A percentile compares a stretch with the other conserved stretches of the same genome.
phyloP scores from a whole-genome alignment of 768 basidiomycete genomes.

The Crucibulum laeve region DNA sequence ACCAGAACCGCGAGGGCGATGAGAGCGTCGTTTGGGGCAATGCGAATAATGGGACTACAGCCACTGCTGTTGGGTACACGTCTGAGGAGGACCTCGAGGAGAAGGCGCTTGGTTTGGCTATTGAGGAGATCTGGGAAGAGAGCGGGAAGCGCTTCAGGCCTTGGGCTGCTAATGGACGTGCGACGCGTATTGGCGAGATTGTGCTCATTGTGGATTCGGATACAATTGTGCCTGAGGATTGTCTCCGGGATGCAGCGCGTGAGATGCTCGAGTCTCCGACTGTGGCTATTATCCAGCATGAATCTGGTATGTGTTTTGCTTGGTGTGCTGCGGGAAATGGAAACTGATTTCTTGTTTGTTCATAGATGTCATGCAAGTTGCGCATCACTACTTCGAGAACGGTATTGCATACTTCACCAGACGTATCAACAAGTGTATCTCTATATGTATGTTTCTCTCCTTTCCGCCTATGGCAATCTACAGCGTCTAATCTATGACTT shows the following conservation, averaged over 20 bases:
- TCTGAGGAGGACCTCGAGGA: slow-evolving; percentile 58
- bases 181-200: slow-evolving; percentile 69
- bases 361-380: slow-evolving; percentile 78
- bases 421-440: slow-evolving; percentile 72
- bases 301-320: slow-evolving; percentile 43
- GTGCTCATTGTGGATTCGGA: slow-evolving; percentile 80
- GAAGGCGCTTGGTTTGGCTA: slow-evolving; percentile 62
- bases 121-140: slow-evolving; percentile 68
- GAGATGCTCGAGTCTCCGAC: slow-evolving; percentile 74
- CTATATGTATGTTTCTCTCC: slow-evolving; percentile 51
- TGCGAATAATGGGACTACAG: not conserved
- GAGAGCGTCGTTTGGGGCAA: slow-evolving; percentile 33
- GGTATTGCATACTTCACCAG: slow-evolving; percentile 82
- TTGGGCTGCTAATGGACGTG: slow-evolving; percentile 72
- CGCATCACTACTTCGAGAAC: slow-evolving; percentile 86
- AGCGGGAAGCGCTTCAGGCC: slow-evolving; percentile 48
- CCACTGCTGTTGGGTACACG: slow-evolving; percentile 9
- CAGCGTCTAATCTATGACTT: slow-evolving; percentile 4
- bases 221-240: slow-evolving; percentile 77
- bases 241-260: slow-evolving; percentile 79
- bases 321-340: not conserved
- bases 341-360: not conserved
- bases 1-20: slow-evolving; percentile 61
- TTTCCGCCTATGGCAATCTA: slow-evolving; percentile 8
- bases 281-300: slow-evolving; percentile 85